A percentile compares a stretch with the other conserved stretches of the same genome.
Conservation (phyloP, 2,329 filamentous ascomycete species). For the Aplosporella prunicola region DNA sequence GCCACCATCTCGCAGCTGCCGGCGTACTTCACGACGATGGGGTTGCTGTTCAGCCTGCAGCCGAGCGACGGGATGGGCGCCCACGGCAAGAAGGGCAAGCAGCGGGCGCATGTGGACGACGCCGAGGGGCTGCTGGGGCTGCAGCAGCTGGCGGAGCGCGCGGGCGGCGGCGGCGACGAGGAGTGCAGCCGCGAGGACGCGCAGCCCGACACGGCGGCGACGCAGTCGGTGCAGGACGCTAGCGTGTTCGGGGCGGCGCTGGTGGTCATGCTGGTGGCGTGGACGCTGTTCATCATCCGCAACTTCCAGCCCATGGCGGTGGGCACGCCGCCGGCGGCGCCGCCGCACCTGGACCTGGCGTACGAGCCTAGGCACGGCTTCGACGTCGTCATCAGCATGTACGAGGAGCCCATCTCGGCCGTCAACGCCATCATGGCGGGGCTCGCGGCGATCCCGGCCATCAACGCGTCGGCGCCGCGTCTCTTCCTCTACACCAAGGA, state of each 20-base stretch:
- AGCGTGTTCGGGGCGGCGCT: constrained; percentile 5
- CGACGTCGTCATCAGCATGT: constrained; percentile 32
- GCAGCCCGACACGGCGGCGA: background rate
- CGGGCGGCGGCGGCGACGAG: background rate
- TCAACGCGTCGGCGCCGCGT: constrained; percentile 14
- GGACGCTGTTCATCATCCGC: constrained; percentile 5
- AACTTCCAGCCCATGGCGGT: constrained; percentile 7
- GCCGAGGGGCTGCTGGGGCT: constrained; percentile 3
- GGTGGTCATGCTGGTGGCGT: constrained; percentile 3
- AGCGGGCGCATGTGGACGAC: background rate
- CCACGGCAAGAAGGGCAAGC: background rate
- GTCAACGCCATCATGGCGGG: constrained; percentile 18
- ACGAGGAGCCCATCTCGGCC: constrained; percentile 23
- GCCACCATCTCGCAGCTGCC: constrained; percentile 11
- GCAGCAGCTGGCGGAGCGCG: too few species aligned
- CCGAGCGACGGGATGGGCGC: background rate
- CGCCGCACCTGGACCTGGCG: constrained; percentile 12
- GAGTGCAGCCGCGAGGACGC: background rate
- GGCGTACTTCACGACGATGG: background rate
- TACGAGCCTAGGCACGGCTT: constrained; percentile 17
- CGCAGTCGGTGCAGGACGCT: too few species aligned
- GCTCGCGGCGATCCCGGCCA: constrained; percentile 16
- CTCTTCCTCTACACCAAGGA: constrained; percentile 27
- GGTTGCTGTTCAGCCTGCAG: background rate
- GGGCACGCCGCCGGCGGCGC: background rate